Percentiles rank a stretch among this genome's conserved stretches.
These are phyloP conservation scores for Tetrapisispora pingtungensis DNA, from an alignment of 805 yeast species.

Conservation along the genomic window DNA sequence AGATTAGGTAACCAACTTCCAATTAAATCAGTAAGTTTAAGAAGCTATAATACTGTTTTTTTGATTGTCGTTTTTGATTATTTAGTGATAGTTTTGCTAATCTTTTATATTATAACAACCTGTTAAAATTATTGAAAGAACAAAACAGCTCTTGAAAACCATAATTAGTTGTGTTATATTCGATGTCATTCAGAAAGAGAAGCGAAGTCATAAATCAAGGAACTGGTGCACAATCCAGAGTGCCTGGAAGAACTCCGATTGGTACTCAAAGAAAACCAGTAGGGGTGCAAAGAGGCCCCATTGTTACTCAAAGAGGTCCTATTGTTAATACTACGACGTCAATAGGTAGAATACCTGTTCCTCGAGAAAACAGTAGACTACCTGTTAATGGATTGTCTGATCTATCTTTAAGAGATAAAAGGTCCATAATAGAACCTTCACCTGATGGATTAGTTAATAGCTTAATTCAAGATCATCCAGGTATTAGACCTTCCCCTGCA, in stretches of 20 bases:
- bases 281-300: slow-evolving; percentile 7
- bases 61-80: too few relatives aligned
- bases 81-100: too few relatives aligned
- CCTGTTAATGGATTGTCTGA: slow-evolving; percentile 2
- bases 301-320: background rate
- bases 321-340: background rate
- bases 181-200: slow-evolving; percentile 49
- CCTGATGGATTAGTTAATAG: background rate
- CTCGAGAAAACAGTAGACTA: background rate
- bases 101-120: too few relatives aligned
- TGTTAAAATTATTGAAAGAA: too few relatives aligned
- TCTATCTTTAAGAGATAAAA: slow-evolving; percentile 1
- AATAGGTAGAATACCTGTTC: background rate
- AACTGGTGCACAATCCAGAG: slow-evolving; percentile 8
- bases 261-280: slow-evolving; percentile 2
- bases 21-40: too few relatives aligned
- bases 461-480: slow-evolving; percentile 34
- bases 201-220: slow-evolving; percentile 35
- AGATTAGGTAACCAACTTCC: too few relatives aligned
- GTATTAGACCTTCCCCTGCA: slow-evolving; percentile 60
- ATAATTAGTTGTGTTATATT: too few relatives aligned
- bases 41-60: too few relatives aligned
- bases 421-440: background rate
- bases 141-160: too few relatives aligned
- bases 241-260: slow-evolving; percentile 14